Conservation (phyloP, 2,329 filamentous ascomycete genomes). For the Berkeleyomyces basicola region DNA sequence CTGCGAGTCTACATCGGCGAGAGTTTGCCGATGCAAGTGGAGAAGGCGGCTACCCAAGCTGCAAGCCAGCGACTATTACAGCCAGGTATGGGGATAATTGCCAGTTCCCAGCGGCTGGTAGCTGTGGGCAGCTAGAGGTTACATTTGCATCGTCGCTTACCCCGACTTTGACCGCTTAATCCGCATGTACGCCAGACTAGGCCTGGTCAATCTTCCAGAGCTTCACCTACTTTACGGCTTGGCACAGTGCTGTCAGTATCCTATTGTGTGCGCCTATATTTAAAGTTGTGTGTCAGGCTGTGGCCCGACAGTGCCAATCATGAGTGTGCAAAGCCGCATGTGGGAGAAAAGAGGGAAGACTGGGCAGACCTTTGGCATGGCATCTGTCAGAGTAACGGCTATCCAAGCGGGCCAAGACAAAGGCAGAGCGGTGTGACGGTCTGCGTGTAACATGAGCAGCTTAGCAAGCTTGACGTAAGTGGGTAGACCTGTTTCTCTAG, state of each 20-base stretch:
- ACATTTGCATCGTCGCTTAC: too few relatives aligned
- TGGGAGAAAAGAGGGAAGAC: neutral
- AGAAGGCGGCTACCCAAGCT: too few relatives aligned
- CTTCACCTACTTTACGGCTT: too few relatives aligned
- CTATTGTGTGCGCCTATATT: neutral
- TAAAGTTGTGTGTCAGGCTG: neutral
- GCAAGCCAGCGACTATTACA: too few relatives aligned
- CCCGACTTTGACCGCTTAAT: neutral
- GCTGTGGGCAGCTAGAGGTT: too few relatives aligned
- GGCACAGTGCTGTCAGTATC: neutral
- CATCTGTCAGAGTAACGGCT: neutral
- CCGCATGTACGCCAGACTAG: neutral
- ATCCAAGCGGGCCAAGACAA: neutral
- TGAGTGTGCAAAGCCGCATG: neutral
- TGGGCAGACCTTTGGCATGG: neutral
- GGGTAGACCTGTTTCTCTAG: neutral
- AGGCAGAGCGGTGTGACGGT: neutral
- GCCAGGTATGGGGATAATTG: too few relatives aligned
- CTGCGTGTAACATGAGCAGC: neutral
- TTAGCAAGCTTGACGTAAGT: neutral
- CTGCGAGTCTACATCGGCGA: too few relatives aligned
- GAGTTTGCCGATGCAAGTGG: too few relatives aligned
- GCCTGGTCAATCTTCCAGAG: neutral
- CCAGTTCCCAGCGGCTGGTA: too few relatives aligned
- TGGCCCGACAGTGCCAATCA: neutral